Conservation (phyloP, 148 eudicot genomes). For the Rhododendron simsii region DNA sequence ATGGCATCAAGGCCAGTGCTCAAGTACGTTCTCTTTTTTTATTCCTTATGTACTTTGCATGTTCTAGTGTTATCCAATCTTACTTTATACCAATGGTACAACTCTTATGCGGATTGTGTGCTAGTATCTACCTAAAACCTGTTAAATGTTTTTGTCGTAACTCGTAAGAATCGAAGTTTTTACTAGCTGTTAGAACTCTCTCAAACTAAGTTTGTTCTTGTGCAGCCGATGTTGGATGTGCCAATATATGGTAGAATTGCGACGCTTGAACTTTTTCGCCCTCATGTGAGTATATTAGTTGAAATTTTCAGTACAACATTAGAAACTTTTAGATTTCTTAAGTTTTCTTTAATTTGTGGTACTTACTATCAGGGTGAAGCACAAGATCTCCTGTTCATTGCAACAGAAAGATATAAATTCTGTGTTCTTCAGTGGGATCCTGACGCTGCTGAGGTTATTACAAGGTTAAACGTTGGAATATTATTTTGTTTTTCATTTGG, state of each 20-base stretch:
- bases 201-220: not conserved
- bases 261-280: constrained; percentile 89
- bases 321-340: not conserved
- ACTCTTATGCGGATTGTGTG: not conserved
- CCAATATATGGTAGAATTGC: constrained; percentile 98
- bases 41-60: not conserved
- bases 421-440: constrained; percentile 98
- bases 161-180: not conserved
- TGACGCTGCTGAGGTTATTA: constrained; percentile 76
- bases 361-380: constrained; percentile 74
- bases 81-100: not conserved
- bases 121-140: not conserved
- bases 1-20: not conserved
- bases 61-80: not conserved
- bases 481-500: not conserved
- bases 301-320: not conserved
- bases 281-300: constrained; percentile 65
- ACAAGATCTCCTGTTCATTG: constrained; percentile 88
- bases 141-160: not conserved
- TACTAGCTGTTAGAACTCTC: not conserved
- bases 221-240: constrained; percentile 95
- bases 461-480: constrained; percentile 47
- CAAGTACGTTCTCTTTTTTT: not conserved
- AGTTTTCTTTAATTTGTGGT: constrained; percentile 2
- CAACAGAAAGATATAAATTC: constrained; percentile 94